Evolutionary conservation across 208 protist species (phyloP).

Genomic region (Trypanosoma rangeli): DNA sequence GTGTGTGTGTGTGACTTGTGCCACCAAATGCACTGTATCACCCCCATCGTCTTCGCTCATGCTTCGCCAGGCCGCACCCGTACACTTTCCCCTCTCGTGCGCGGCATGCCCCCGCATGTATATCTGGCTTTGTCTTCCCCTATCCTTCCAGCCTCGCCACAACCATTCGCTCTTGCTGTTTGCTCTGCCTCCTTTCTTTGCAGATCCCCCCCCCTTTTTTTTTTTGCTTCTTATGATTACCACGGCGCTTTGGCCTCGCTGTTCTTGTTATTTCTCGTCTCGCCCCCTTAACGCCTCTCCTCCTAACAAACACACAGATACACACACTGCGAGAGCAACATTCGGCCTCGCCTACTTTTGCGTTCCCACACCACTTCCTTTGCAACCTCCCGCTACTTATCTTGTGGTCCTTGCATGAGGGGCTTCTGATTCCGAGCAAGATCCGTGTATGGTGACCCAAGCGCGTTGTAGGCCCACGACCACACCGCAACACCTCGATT

Average conservation of each 20-base stretch:
- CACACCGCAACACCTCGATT: slow-evolving; percentile 31
- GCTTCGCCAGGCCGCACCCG: too few relatives aligned
- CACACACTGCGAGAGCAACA: not conserved
- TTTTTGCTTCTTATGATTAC: not conserved
- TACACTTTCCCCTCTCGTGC: too few relatives aligned
- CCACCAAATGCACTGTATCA: too few relatives aligned
- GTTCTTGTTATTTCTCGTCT: too few relatives aligned
- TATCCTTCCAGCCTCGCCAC: too few relatives aligned
- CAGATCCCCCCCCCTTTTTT: not conserved
- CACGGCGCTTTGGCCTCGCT: too few relatives aligned
- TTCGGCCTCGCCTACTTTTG: not conserved
- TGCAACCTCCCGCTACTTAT: not conserved
- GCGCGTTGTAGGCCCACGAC: slow-evolving; percentile 54
- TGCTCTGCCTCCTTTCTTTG: too few relatives aligned
- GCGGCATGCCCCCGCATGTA: too few relatives aligned
- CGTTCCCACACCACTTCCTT: not conserved
- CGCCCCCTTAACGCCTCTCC: too few relatives aligned
- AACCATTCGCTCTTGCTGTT: too few relatives aligned
- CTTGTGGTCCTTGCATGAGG: slow-evolving; percentile 8
- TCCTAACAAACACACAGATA: slow-evolving; percentile 1
- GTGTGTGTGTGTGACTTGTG: too few relatives aligned
- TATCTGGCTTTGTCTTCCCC: not conserved
- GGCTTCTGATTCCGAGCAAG: slow-evolving; percentile 36
- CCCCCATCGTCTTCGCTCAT: too few relatives aligned
- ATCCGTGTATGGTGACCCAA: slow-evolving; percentile 52